Percentiles rank a stretch among this genome's conserved stretches.
These are phyloP conservation scores for Leonotis leonurus DNA, from an alignment of 257 asterid species.

Conservation along the genomic window DNA sequence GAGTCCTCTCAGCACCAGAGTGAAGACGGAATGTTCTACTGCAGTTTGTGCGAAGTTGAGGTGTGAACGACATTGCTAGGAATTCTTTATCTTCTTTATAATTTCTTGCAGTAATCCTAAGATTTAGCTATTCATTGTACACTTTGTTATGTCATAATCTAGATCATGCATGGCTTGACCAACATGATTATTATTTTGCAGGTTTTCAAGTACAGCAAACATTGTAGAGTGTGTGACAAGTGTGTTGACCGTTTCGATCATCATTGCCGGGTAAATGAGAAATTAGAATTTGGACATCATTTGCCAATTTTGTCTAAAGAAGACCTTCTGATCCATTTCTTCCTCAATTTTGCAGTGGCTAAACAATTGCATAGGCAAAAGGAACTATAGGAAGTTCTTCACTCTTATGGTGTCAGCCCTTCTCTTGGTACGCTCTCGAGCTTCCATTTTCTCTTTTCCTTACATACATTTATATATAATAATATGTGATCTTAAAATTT, in stretches of 20 bases:
- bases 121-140: no score
- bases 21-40: conserved; percentile 98
- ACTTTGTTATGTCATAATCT: no score
- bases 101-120: background rate
- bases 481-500: no score
- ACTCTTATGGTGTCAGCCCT: conserved; percentile 91
- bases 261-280: conserved; percentile 82
- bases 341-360: conserved; percentile 64
- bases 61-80: conserved; percentile 23
- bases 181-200: conserved; percentile 27
- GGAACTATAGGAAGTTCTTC: conserved; percentile 85
- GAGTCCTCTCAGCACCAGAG: conserved; percentile 70
- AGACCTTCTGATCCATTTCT: conserved; percentile 16
- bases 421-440: conserved; percentile 64
- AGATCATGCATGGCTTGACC: no score
- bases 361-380: conserved; percentile 94
- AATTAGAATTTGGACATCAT: conserved; percentile 1
- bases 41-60: conserved; percentile 98
- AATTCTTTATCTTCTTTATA: background rate
- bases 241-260: conserved; percentile 94
- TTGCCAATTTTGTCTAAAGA: background rate
- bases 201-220: conserved; percentile 98
- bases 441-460: conserved; percentile 15
- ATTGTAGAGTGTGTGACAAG: conserved; percentile 95
- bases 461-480: no score